phyloP scores from a whole-genome alignment of 2,329 filamentous ascomycete species.

The Fusarium aywerte region DNA sequence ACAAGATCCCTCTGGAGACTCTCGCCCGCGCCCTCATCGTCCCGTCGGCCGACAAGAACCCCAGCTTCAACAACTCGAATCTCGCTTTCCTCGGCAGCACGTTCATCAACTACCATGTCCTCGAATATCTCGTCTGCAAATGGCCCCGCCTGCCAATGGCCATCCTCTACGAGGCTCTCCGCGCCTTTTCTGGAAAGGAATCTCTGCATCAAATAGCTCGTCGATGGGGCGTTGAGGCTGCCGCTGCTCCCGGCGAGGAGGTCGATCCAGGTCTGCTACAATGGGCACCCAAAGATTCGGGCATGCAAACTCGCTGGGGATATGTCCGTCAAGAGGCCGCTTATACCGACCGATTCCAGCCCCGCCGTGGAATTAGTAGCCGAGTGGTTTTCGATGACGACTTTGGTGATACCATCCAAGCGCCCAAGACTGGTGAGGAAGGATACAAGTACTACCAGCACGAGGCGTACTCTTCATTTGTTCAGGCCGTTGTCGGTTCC shows the following conservation, averaged over 20 bases:
- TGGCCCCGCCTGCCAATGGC: slow-evolving; percentile 91
- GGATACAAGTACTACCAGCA: slow-evolving; percentile 77
- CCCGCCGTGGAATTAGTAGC: slow-evolving; percentile 76
- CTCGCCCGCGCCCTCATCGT: slow-evolving; percentile 89
- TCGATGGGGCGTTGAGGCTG: slow-evolving; percentile 92
- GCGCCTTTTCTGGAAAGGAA: slow-evolving; percentile 81
- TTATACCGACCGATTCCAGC: slow-evolving; percentile 56
- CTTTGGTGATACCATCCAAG: slow-evolving; percentile 73
- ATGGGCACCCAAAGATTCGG: slow-evolving; percentile 67
- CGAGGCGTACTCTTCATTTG: slow-evolving; percentile 77
- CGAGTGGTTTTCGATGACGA: slow-evolving; percentile 84
- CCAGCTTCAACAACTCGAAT: slow-evolving; percentile 87
- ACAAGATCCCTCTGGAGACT: slow-evolving; percentile 84
- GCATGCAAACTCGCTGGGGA: slow-evolving; percentile 61
- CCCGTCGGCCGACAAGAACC: slow-evolving; percentile 81
- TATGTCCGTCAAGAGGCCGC: slow-evolving; percentile 63
- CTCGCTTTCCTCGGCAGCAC: slow-evolving; percentile 84
- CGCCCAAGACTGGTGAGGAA: slow-evolving; percentile 44
- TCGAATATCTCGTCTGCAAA: slow-evolving; percentile 86
- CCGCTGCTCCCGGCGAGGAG: slow-evolving; percentile 87
- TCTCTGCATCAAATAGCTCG: slow-evolving; percentile 78
- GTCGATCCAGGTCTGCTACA: slow-evolving; percentile 93
- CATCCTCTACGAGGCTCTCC: slow-evolving; percentile 87
- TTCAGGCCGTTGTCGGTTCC: slow-evolving; percentile 84
- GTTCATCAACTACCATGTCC: slow-evolving; percentile 87